These are phyloP conservation scores for Phytophthora litchii DNA, from an alignment of 352 stramenopile species.

Conservation along the genomic window DNA sequence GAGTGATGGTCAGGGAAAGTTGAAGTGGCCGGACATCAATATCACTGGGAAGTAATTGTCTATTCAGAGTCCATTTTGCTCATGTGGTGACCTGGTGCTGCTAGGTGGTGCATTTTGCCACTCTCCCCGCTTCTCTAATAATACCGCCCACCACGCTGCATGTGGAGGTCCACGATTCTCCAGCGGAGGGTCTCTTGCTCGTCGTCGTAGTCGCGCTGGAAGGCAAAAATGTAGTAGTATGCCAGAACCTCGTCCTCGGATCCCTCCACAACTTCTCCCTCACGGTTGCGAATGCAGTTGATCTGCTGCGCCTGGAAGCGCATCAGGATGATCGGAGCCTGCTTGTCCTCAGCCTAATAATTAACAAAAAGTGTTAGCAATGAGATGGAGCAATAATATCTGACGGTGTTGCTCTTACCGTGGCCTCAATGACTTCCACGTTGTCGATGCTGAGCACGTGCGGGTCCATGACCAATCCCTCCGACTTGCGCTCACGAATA, in stretches of 20 bases:
- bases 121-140: slow-evolving; percentile 55
- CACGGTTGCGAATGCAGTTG: slow-evolving; percentile 98
- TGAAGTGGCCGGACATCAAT: slow-evolving; percentile 20
- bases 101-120: slow-evolving; percentile 3
- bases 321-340: slow-evolving; percentile 95
- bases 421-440: slow-evolving; percentile 95
- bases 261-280: slow-evolving; percentile 96
- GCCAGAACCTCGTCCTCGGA: slow-evolving; percentile 96
- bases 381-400: neutral
- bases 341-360: slow-evolving; percentile 82
- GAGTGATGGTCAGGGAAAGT: slow-evolving; percentile 44
- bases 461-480: slow-evolving; percentile 93
- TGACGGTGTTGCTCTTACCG: slow-evolving; percentile 40
- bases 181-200: slow-evolving; percentile 85
- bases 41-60: slow-evolving; percentile 18
- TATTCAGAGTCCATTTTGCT: slow-evolving; percentile 27
- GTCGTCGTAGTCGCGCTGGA: slow-evolving; percentile 97
- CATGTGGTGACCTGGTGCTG: neutral
- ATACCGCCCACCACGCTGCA: slow-evolving; percentile 81
- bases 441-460: slow-evolving; percentile 97
- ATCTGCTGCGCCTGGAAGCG: slow-evolving; percentile 99
- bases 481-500: slow-evolving; percentile 94
- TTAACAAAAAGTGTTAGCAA: slow-evolving; percentile 15
- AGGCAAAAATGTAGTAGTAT: slow-evolving; percentile 98
- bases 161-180: slow-evolving; percentile 89